phyloP scores from a whole-genome alignment of 1,284 basidiomycete genomes.

The Leccinum olivaceoglutinosum region DNA sequence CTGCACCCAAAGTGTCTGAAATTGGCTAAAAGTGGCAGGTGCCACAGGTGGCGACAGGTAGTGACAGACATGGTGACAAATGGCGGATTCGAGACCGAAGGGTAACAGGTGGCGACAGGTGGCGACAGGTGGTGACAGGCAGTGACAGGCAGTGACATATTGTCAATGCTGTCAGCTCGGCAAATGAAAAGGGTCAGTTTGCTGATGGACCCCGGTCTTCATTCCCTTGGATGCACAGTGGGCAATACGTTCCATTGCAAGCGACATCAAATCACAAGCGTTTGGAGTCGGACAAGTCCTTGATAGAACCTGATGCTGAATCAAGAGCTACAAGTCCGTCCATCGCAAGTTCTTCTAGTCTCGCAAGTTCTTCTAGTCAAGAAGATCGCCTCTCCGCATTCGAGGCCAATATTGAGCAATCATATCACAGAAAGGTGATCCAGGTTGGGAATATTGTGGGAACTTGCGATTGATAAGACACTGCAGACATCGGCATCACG shows the following conservation, averaged over 20 bases:
- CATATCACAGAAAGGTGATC: background rate
- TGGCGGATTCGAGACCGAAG: background rate
- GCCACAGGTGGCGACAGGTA: no score
- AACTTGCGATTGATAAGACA: background rate
- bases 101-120: background rate
- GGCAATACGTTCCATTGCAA: background rate
- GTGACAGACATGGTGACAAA: background rate
- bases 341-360: background rate
- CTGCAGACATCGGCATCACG: background rate
- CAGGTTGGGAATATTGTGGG: background rate
- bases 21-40: no score
- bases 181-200: no score
- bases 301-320: background rate
- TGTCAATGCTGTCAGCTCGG: no score
- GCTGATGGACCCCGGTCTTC: background rate
- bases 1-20: no score
- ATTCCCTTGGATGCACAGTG: background rate
- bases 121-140: background rate
- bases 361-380: background rate
- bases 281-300: background rate
- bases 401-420: background rate
- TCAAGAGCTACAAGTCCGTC: background rate
- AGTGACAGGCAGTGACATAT: background rate
- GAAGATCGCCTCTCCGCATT: background rate
- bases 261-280: slow-evolving; percentile 19